phyloP scores from a whole-genome alignment of 2,329 filamentous ascomycete species.

The Apiospora malaysiana region DNA sequence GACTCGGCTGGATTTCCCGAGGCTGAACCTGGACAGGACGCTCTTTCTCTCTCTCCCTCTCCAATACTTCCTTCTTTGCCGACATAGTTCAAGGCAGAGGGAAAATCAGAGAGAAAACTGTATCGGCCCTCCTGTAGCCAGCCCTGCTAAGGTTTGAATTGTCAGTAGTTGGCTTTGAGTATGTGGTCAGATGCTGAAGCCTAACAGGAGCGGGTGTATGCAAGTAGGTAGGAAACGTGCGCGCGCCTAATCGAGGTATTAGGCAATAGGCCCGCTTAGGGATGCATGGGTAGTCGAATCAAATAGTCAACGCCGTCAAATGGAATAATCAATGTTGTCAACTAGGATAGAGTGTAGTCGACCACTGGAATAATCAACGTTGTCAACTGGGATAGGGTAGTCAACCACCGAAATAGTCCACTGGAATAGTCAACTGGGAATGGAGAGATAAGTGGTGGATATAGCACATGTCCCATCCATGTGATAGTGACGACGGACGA shows the following conservation, averaged over 20 bases:
- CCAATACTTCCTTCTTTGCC: conserved; percentile 21
- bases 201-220: neutral
- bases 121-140: conserved; percentile 15
- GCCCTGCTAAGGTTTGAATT: conserved; percentile 21
- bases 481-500: conserved; percentile 18
- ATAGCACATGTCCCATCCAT: conserved; percentile 12
- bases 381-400: conserved; percentile 7
- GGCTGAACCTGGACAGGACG: conserved; percentile 9
- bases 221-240: neutral
- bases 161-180: conserved; percentile 23
- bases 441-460: conserved; percentile 17
- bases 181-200: conserved; percentile 14
- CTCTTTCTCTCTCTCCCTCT: conserved; percentile 16
- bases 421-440: neutral
- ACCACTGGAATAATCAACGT: neutral
- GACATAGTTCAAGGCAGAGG: conserved; percentile 21
- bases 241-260: conserved; percentile 4
- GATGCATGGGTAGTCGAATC: neutral
- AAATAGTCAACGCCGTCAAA: neutral
- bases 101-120: conserved; percentile 11
- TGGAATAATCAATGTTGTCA: too few species aligned
- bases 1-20: conserved; percentile 4
- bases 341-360: neutral
- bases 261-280: conserved; percentile 14
- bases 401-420: neutral